phyloP scores from a whole-genome alignment of 1,284 basidiomycete species.

The Irpex sp. region DNA sequence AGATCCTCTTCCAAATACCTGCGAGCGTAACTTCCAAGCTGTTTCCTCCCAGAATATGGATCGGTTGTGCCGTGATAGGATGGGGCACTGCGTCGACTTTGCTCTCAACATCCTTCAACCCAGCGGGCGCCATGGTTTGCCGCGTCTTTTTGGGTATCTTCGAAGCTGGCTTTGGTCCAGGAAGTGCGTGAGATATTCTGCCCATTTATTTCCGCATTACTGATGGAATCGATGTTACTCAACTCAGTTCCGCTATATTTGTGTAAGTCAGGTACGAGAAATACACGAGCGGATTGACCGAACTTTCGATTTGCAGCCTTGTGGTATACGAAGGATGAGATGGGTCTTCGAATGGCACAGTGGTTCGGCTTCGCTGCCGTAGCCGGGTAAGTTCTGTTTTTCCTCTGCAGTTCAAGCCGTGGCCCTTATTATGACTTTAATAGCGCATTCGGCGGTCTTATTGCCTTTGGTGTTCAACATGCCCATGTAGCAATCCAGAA shows the following conservation, averaged over 20 bases:
- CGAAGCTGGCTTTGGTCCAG: slow-evolving; percentile 72
- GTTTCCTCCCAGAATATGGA: slow-evolving; percentile 61
- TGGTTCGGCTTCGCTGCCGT: slow-evolving; percentile 82
- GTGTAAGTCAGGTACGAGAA: slow-evolving; percentile 39
- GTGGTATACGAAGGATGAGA: slow-evolving; percentile 72
- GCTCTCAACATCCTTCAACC: slow-evolving; percentile 60
- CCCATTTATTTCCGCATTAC: not conserved
- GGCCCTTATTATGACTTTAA: not conserved
- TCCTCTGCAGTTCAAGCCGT: not conserved
- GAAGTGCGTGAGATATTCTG: slow-evolving; percentile 25
- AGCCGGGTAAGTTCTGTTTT: slow-evolving; percentile 40
- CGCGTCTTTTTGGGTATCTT: slow-evolving; percentile 65
- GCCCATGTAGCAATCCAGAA: slow-evolving; percentile 45
- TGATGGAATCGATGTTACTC: not conserved
- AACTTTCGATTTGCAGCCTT: slow-evolving; percentile 42
- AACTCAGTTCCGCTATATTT: slow-evolving; percentile 60
- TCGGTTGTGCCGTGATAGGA: slow-evolving; percentile 60
- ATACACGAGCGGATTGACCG: not conserved
- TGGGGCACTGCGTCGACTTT: slow-evolving; percentile 71
- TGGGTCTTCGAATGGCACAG: slow-evolving; percentile 69
- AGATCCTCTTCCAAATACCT: slow-evolving; percentile 74
- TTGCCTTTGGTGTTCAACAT: slow-evolving; percentile 70
- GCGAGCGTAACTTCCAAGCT: slow-evolving; percentile 65
- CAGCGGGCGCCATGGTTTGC: slow-evolving; percentile 53
- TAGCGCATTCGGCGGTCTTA: slow-evolving; percentile 66